These are phyloP conservation scores for Hemerocallis citrina DNA, from an alignment of 106 monocot genomes.

Conservation along the genomic window DNA sequence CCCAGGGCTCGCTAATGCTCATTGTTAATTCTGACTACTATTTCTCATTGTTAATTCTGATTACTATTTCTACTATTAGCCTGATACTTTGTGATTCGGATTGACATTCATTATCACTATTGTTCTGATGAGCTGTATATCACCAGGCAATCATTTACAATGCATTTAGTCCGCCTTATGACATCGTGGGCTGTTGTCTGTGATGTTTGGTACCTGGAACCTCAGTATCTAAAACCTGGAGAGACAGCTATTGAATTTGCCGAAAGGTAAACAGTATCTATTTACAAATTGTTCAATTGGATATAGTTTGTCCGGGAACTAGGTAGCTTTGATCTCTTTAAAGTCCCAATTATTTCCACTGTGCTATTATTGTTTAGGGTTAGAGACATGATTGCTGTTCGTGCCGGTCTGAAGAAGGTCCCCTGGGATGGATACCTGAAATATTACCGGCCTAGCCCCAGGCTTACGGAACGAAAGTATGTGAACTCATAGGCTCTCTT, in stretches of 20 bases:
- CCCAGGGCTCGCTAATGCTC: no score
- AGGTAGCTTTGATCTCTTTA: background rate
- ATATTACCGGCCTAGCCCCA: conserved; percentile 83
- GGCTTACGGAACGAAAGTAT: conserved; percentile 85
- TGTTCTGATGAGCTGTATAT: background rate
- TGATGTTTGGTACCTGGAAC: conserved; percentile 98
- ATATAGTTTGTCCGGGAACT: background rate
- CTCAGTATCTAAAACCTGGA: conserved; percentile 73
- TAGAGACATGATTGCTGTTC: conserved; percentile 78
- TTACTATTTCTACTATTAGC: no score
- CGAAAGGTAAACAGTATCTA: conserved; percentile 53
- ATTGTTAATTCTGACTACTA: no score
- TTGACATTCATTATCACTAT: no score
- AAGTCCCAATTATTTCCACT: background rate
- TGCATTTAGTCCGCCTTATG: conserved; percentile 86
- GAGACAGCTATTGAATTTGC: conserved; percentile 96
- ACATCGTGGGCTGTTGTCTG: conserved; percentile 99
- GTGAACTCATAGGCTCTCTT: background rate
- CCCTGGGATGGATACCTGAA: conserved; percentile 99
- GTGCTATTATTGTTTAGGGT: conserved; percentile 40
- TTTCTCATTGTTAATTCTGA: no score
- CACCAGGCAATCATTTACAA: conserved; percentile 91
- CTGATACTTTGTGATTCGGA: no score
- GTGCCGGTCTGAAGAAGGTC: conserved; percentile 92
- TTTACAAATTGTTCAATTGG: background rate